Evolutionary conservation across 495 filamentous ascomycete genomes (phyloP), one percentile per base, ranked within the genome.

Genomic region (Neurospora pannonica): DNA sequence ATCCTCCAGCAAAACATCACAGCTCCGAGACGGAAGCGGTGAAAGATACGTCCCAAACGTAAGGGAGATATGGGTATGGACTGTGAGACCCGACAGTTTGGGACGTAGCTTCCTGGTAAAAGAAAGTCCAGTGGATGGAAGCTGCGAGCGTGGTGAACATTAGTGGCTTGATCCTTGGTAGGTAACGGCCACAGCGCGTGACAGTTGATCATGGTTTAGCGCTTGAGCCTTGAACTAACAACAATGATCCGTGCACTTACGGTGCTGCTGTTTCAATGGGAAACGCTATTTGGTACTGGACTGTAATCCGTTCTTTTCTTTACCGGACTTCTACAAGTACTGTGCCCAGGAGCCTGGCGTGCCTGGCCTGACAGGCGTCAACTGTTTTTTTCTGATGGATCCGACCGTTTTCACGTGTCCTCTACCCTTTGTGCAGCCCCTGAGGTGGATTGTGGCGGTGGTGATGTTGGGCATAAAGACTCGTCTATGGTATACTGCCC

Each of bases 81-180:
- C 62, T 70, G 38, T 31, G 21, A 71, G 75, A 78, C 82, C 82
- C 82, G 82, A 83, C 80, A 79, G 80, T 73, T 54, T 76, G 82
- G 82, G 71, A 79, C 75, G 72, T 62, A 31, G 24, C 54, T 34
- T 62, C 24, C 54, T 15, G 8, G 54, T 31, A 15, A 62, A 17
- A 62, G 28, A 34, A 62, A 62, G 54, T 31, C 13, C 24, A 60
- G 48, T 60, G 5, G 48, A 24, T 48, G 19, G 17, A 42, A 42
- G 40, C 43, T 21, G 46, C 46, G n/a, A 24, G 13, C n/a, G 3
- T 54, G 46, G 10, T 54, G n/a, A 21, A 48, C 21, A 24, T 60
- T 60, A 60, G 48, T 60, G 10, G 48, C 48, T 60, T 60, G 48
- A 60, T 60, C 48, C 48, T 60, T 60, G 48, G 11, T 28, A 54